These are phyloP conservation scores for Phylloporus sp. DNA, from an alignment of 768 basidiomycete genomes.

Conservation along the genomic window DNA sequence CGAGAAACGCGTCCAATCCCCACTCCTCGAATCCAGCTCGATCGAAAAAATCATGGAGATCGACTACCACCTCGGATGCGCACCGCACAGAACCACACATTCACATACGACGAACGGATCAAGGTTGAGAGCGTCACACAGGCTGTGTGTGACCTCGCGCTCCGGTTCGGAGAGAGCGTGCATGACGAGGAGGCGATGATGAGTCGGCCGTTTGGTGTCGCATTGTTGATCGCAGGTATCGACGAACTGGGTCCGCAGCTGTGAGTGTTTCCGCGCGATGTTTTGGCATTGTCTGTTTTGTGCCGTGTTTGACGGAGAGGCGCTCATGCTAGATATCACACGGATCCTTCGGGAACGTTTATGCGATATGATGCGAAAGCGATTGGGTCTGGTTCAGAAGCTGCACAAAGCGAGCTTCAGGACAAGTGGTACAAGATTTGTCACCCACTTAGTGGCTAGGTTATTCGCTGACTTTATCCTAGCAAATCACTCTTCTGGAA, in stretches of 20 bases:
- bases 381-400: conserved; percentile 96
- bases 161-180: conserved; percentile 97
- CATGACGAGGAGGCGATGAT: conserved; percentile 99
- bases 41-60: conserved; percentile 99
- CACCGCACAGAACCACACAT: conserved; percentile 94
- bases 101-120: conserved; percentile 96
- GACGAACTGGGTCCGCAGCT: conserved; percentile 95
- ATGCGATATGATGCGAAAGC: conserved; percentile 97
- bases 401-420: conserved; percentile 94
- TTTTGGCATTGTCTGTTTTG: neutral
- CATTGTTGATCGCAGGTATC: conserved; percentile 93
- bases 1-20: conserved; percentile 98
- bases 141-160: conserved; percentile 94
- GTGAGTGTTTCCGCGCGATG: conserved; percentile 43
- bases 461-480: conserved; percentile 10
- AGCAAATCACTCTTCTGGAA: conserved; percentile 91
- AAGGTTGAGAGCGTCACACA: conserved; percentile 98
- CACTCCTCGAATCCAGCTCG: conserved; percentile 89
- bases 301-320: conserved; percentile 4
- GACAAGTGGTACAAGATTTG: conserved; percentile 98
- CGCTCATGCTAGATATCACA: conserved; percentile 80
- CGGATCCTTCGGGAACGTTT: conserved; percentile 97
- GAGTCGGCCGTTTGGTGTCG: conserved; percentile 99
- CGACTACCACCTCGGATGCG: conserved; percentile 92
- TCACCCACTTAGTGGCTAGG: too few relatives aligned